phyloP scores from a whole-genome alignment of 1,284 basidiomycete genomes.

The Ganoderma sinense region DNA sequence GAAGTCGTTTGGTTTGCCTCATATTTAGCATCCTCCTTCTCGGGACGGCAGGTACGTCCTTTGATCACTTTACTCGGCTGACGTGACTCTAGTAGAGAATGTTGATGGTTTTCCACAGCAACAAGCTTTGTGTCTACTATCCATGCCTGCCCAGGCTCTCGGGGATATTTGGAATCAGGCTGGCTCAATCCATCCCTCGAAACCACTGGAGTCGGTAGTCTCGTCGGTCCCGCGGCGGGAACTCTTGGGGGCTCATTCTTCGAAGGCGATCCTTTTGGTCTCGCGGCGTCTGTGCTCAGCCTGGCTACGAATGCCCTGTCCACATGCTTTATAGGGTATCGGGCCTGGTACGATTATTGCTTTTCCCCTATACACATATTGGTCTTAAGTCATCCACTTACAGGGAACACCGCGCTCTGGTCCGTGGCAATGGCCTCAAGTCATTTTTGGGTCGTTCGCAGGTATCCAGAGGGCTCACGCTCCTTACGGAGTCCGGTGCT shows the following conservation, averaged over 20 bases:
- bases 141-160: not conserved
- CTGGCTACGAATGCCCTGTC: not conserved
- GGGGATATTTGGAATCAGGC: too few relatives aligned
- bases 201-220: not conserved
- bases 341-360: not conserved
- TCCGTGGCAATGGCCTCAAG: not conserved
- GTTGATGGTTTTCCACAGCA: not conserved
- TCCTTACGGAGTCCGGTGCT: not conserved
- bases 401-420: not conserved
- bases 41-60: not conserved
- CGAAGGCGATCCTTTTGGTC: not conserved
- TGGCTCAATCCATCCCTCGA: not conserved
- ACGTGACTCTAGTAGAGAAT: not conserved
- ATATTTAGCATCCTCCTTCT: not conserved
- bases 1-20: not conserved
- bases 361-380: not conserved
- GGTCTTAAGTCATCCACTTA: not conserved
- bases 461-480: not conserved
- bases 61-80: not conserved
- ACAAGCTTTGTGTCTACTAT: not conserved
- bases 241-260: not conserved
- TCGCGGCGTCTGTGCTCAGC: not conserved
- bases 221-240: not conserved
- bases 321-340: not conserved
- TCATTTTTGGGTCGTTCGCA: not conserved